These are phyloP conservation scores for Berkeleyomyces rouxiae DNA, from an alignment of 2,329 filamentous ascomycete genomes.

Conservation along the genomic window DNA sequence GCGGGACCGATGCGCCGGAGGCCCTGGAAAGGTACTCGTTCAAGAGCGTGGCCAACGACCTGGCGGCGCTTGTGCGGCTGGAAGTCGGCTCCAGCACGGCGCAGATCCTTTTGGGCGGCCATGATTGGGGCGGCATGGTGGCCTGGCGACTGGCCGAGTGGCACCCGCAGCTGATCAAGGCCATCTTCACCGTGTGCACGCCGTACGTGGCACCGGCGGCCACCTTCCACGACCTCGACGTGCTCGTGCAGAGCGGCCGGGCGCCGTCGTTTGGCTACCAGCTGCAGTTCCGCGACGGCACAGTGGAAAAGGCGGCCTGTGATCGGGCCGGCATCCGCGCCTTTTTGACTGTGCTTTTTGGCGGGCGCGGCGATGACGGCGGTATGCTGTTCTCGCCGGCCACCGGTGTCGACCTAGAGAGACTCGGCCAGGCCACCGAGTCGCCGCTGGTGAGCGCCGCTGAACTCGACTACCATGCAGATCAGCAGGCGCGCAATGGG, in stretches of 20 bases:
- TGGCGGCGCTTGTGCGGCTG: constrained; percentile 52
- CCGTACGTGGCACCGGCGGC: constrained; percentile 44
- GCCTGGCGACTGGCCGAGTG: constrained; percentile 60
- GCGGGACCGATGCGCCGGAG: constrained; percentile 53
- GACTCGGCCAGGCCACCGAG: constrained; percentile 42
- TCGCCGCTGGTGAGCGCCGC: constrained; percentile 46
- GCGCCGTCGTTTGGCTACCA: constrained; percentile 70
- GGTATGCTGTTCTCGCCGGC: constrained; percentile 37
- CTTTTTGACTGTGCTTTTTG: constrained; percentile 57
- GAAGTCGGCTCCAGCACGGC: constrained; percentile 26
- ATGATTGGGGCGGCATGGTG: constrained; percentile 79
- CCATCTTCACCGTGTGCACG: constrained; percentile 67
- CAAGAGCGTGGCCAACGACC: constrained; percentile 57
- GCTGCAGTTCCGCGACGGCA: constrained; percentile 55
- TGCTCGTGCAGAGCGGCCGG: constrained; percentile 35
- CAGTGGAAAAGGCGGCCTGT: constrained; percentile 41
- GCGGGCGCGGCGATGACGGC: constrained; percentile 29
- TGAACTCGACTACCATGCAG: constrained; percentile 62
- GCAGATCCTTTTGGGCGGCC: constrained; percentile 66
- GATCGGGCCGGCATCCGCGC: constrained; percentile 46
- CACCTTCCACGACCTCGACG: constrained; percentile 38
- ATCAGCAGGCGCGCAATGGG: constrained; percentile 54
- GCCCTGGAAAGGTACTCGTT: constrained; percentile 46
- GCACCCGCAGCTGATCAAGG: constrained; percentile 54
- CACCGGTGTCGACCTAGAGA: constrained; percentile 43